Conservation (phyloP, 345 rosid species). For the Xanthoceras sorbifolium region DNA sequence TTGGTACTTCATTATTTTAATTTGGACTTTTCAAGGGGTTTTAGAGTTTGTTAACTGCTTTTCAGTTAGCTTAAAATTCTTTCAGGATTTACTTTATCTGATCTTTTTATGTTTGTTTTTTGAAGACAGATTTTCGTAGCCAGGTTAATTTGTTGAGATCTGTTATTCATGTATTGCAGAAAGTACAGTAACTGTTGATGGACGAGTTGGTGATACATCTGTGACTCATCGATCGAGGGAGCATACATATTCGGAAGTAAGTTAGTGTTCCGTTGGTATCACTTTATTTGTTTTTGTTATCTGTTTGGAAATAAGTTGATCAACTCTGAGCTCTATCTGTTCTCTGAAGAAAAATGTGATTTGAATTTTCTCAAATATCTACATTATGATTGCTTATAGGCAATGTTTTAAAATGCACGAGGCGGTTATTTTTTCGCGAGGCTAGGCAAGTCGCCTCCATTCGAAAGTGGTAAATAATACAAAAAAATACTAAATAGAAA, state of each 20-base stretch:
- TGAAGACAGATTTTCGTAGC: background rate
- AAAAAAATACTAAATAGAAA: no score
- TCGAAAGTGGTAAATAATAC: no score
- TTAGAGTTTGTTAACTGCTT: background rate
- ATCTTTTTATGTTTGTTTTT: background rate
- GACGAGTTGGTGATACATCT: conserved; percentile 13
- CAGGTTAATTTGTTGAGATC: background rate
- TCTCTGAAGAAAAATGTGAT: background rate
- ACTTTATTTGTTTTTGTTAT: background rate
- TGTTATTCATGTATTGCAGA: conserved; percentile 37
- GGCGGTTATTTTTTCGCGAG: no score
- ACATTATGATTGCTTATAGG: background rate
- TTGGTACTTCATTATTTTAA: background rate
- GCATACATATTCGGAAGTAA: conserved; percentile 43
- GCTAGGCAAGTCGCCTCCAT: no score
- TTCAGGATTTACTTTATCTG: background rate
- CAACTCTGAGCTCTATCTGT: background rate
- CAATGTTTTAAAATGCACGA: no score
- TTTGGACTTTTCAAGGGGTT: background rate
- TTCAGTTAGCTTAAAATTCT: background rate
- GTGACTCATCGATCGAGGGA: conserved; percentile 28
- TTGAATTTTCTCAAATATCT: background rate
- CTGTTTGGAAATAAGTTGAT: background rate
- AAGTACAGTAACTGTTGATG: conserved; percentile 36
- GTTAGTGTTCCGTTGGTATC: conserved; percentile 18